Evolutionary conservation across 2,329 filamentous ascomycete species (phyloP).

Genomic region (Stemphylium lycopersici): DNA sequence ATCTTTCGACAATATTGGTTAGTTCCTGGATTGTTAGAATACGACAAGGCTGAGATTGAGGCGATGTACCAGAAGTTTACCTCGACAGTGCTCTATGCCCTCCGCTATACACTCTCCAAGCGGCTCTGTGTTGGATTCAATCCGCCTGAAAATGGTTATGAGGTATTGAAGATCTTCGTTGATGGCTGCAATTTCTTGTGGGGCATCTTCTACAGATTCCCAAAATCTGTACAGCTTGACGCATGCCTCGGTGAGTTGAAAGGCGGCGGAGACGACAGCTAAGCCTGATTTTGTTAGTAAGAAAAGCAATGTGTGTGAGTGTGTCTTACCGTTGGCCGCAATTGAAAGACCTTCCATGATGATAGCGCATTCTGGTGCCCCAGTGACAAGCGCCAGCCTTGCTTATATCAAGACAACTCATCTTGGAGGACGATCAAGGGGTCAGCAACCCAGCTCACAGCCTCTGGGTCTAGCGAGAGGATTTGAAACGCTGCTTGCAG

Average conservation of each 20-base stretch:
- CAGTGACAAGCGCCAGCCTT: background rate
- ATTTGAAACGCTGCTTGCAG: background rate
- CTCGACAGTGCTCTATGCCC: conserved; percentile 16
- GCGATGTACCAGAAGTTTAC: conserved; percentile 6
- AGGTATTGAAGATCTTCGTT: conserved; percentile 21
- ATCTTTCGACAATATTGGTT: background rate
- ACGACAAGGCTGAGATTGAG: background rate
- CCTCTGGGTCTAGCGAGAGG: background rate
- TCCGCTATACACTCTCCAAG: conserved; percentile 15
- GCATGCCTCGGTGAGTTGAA: background rate
- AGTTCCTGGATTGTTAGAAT: conserved; percentile 1
- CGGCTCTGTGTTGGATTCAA: conserved; percentile 1
- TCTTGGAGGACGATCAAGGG: background rate
- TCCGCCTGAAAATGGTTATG: conserved; percentile 14
- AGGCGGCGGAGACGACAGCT: background rate
- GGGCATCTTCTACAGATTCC: conserved; percentile 22
- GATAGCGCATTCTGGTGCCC: background rate
- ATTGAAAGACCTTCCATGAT: background rate
- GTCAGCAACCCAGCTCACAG: background rate
- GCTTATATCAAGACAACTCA: background rate
- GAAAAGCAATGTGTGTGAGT: background rate
- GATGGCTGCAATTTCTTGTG: conserved; percentile 16
- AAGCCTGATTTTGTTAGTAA: background rate
- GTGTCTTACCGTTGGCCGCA: background rate
- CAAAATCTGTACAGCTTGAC: conserved; percentile 14